Percentiles rank a stretch among this genome's conserved stretches.
Evolutionary conservation across 495 filamentous ascomycete species (phyloP).

Genomic region (Lasiosphaeria ovina): DNA sequence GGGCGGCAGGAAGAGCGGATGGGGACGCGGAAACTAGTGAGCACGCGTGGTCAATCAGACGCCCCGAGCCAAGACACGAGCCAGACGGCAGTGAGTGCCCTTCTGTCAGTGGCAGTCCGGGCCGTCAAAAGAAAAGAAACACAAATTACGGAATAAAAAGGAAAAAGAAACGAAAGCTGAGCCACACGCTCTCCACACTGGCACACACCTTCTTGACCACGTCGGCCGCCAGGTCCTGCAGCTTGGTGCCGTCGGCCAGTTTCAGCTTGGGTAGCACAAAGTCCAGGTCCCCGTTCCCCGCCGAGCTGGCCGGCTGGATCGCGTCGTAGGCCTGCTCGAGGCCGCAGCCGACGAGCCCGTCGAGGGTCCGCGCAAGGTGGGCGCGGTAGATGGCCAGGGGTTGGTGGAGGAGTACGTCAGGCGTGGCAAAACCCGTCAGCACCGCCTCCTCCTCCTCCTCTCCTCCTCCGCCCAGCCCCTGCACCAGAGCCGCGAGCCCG

Average conservation of each 20-base stretch:
- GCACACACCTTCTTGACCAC: constrained; percentile 25
- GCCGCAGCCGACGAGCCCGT: constrained; percentile 20
- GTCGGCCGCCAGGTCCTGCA: constrained; percentile 22
- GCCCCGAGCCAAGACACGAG: background rate
- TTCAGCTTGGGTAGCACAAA: constrained; percentile 35
- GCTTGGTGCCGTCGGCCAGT: constrained; percentile 20
- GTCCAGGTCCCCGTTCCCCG: constrained; percentile 34
- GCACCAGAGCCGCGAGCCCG: constrained; percentile 19
- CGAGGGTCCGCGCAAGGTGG: constrained; percentile 24
- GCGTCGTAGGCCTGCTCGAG: constrained; percentile 25
- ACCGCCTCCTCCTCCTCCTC: background rate
- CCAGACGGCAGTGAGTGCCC: background rate
- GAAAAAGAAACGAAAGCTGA: background rate
- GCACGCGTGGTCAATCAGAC: too few relatives aligned
- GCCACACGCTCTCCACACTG: background rate
- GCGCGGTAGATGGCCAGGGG: constrained; percentile 29
- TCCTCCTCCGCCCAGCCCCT: constrained; percentile 7
- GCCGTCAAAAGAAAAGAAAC: background rate
- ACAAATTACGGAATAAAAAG: background rate
- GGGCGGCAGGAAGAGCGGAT: constrained; percentile 31
- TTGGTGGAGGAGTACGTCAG: constrained; percentile 15
- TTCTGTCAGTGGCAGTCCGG: background rate
- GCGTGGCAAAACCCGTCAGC: constrained; percentile 14
- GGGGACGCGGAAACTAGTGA: constrained; percentile 26
- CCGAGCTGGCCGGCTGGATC: constrained; percentile 26